Conservation (phyloP, 2,329 filamentous ascomycete species). For the Tolypocladium pustulatum region DNA sequence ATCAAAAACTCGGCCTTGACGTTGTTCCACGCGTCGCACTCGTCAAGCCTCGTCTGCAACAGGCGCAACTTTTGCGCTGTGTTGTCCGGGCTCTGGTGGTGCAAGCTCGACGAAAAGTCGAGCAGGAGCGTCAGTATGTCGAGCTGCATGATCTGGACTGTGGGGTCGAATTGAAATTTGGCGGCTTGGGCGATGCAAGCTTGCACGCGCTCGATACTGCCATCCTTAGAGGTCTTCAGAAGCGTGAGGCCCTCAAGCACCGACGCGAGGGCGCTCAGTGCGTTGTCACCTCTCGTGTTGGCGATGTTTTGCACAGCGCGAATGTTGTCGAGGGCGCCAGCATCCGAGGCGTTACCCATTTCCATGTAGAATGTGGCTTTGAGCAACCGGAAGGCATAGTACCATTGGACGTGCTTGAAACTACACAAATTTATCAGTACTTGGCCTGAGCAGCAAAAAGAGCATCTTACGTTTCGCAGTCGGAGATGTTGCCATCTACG, state of each 20-base stretch:
- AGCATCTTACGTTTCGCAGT: constrained; percentile 50
- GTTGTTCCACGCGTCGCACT: constrained; percentile 38
- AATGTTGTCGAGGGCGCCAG: constrained; percentile 58
- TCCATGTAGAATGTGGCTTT: constrained; percentile 61
- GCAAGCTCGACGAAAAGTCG: constrained; percentile 60
- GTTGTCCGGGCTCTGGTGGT: constrained; percentile 47
- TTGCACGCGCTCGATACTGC: constrained; percentile 60
- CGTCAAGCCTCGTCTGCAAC: constrained; percentile 53
- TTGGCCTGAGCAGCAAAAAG: background rate
- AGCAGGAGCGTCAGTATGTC: constrained; percentile 55
- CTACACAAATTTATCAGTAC: constrained; percentile 16
- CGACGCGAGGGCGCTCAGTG: constrained; percentile 54
- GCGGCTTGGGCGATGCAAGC: constrained; percentile 63
- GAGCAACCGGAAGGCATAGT: constrained; percentile 66
- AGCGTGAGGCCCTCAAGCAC: constrained; percentile 61
- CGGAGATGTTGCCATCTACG: constrained; percentile 56
- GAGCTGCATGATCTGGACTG: constrained; percentile 55
- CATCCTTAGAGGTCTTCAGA: constrained; percentile 51
- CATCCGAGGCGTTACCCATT: constrained; percentile 48
- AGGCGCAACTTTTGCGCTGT: constrained; percentile 49
- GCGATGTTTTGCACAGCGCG: constrained; percentile 51
- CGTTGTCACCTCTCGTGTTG: constrained; percentile 47
- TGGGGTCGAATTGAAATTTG: constrained; percentile 57
- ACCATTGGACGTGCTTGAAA: constrained; percentile 60
- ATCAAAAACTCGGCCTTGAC: constrained; percentile 39